phyloP scores from a whole-genome alignment of 495 filamentous ascomycete genomes.

The Penicillium malachiteum region DNA sequence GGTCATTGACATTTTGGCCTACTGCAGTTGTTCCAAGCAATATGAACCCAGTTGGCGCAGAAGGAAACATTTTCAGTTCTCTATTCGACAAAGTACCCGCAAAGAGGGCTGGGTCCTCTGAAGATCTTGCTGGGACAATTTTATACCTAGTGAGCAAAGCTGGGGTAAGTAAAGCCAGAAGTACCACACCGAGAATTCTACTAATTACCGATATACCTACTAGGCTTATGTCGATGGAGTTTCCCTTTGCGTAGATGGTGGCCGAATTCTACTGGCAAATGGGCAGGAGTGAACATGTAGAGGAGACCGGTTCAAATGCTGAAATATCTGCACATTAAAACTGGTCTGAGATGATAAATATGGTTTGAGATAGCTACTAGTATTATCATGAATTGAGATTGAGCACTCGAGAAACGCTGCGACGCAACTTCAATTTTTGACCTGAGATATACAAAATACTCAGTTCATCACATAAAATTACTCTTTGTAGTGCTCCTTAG shows the following conservation, averaged over 20 bases:
- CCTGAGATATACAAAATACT: too few relatives aligned
- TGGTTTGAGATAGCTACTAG: too few relatives aligned
- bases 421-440: too few relatives aligned
- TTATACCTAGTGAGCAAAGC: slow-evolving; percentile 42
- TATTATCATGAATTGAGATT: too few relatives aligned
- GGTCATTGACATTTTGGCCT: not conserved
- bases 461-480: slow-evolving; percentile 6
- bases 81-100: slow-evolving; percentile 47
- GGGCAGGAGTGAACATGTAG: slow-evolving; percentile 34
- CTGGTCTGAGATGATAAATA: too few relatives aligned
- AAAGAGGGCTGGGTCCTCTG: slow-evolving; percentile 33
- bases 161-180: slow-evolving; percentile 25
- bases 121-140: slow-evolving; percentile 42
- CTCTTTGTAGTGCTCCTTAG: slow-evolving; percentile 45
- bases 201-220: slow-evolving; percentile 6
- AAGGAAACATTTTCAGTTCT: slow-evolving; percentile 43
- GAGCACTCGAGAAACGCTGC: too few relatives aligned
- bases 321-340: too few relatives aligned
- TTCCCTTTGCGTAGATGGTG: slow-evolving; percentile 39
- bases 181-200: not conserved
- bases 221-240: slow-evolving; percentile 40
- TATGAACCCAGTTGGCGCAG: slow-evolving; percentile 46
- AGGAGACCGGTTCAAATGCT: too few relatives aligned
- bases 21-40: slow-evolving; percentile 42
- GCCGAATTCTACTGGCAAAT: slow-evolving; percentile 36